Base-by-base conservation (phyloP, 352 stramenopile species). In the Pythium brassicae region DNA sequence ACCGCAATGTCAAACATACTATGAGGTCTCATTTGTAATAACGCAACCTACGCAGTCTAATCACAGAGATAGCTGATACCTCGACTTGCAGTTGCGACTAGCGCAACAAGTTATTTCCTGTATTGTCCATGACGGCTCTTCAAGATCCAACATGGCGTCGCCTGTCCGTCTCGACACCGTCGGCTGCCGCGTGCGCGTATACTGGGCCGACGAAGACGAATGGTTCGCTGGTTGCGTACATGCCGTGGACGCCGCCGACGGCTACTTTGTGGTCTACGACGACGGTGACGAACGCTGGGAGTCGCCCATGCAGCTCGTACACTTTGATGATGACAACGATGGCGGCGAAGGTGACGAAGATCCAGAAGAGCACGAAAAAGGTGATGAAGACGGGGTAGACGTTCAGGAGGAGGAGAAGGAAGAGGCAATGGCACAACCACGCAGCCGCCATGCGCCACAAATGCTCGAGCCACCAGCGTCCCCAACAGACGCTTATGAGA, bases 261-360 rank as follows among this genome's bases (percentile, higher is more conserved):
- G 81, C 23, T 80, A 71, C 50, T 94, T 73, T 26, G 74, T 94
- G 27, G 54, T 87, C 11, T 92, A 94, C 46, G 84, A 94, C 57
- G 84, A 92, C 46, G 82, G 84, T 14, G 84, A 94, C 58, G 76
- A 91, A 66, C 75, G 77, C 25, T 94, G 84, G 84, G 79, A 92
- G 68, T 53, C 59, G 0, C 35, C 57, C 0, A 45, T 40, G 3
- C 59, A 76, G 50, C 67, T 63, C 32, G 74, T 86, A 42, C 50
- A 68, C 9, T 67, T 90, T 19, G 71, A 75, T 44, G 68, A 56
- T 6, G 12, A 37, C 3, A 14, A 19, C 17, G 20, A n/a, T 29
- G 42, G 11, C 15, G 6, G 11, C 9, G 29, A 19, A 25, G 20
- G 44, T 22, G 44, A 20, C 23, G 14, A 42, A 26, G 48, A 49